These are phyloP conservation scores for Trifolium repens DNA, from an alignment of 306 rosid species.

Conservation along the genomic window DNA sequence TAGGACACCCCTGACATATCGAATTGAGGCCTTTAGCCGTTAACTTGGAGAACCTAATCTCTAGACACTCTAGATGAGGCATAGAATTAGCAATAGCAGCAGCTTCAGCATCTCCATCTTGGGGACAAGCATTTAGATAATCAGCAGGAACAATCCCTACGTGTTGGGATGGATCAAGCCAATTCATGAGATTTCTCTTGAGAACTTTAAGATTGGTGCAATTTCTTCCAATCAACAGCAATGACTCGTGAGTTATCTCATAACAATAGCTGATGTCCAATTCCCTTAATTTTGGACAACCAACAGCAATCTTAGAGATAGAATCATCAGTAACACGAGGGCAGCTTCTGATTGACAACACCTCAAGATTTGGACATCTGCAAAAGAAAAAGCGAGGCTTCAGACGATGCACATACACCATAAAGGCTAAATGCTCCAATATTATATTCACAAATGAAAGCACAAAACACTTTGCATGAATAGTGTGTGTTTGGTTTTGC, in stretches of 20 bases:
- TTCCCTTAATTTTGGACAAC: conserved; percentile 47
- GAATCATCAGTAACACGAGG: conserved; percentile 75
- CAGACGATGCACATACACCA: neutral
- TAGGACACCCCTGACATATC: conserved; percentile 70
- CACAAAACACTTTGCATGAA: neutral
- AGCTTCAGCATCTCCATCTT: conserved; percentile 88
- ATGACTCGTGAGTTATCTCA: conserved; percentile 42
- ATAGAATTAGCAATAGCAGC: conserved; percentile 74
- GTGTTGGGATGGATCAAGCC: conserved; percentile 76
- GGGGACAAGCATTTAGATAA: conserved; percentile 77
- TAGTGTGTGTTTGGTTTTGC: neutral
- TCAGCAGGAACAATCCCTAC: conserved; percentile 67
- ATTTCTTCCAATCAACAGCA: conserved; percentile 43
- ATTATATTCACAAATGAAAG: neutral
- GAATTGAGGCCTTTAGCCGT: conserved; percentile 61
- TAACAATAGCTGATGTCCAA: conserved; percentile 49
- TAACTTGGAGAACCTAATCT: conserved; percentile 77
- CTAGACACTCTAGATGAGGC: conserved; percentile 75
- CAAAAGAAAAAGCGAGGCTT: conserved; percentile 5
- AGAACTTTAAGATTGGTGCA: conserved; percentile 71
- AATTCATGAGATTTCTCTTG: conserved; percentile 75
- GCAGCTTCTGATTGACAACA: conserved; percentile 78
- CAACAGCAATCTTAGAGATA: conserved; percentile 50
- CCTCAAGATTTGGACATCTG: conserved; percentile 78
- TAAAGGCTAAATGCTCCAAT: conserved; percentile 11